Evolutionary conservation across 2,329 filamentous ascomycete species (phyloP).

Genomic region (Didymella arachidicola): DNA sequence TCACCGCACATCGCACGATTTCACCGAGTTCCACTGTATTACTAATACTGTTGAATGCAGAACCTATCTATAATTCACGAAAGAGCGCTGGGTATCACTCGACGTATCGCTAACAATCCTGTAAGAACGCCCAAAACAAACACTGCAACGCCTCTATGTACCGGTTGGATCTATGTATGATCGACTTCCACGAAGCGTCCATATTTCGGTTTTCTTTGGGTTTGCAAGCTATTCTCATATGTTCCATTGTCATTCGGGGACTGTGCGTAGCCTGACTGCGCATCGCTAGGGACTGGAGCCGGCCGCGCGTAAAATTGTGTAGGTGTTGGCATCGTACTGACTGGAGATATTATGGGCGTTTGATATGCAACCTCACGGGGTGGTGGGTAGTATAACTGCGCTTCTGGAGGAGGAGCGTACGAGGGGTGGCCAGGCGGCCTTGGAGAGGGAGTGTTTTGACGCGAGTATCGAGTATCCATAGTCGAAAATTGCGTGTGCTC

Average conservation of each 20-base stretch:
- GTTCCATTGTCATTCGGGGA: background rate
- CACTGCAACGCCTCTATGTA: conserved; percentile 8
- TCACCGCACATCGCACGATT: conserved; percentile 23
- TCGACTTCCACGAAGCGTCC: conserved; percentile 20
- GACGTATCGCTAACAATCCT: background rate
- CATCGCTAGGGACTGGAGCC: conserved; percentile 11
- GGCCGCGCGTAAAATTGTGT: conserved; percentile 49
- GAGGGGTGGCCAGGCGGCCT: conserved; percentile 25
- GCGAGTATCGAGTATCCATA: conserved; percentile 28
- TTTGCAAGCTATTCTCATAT: conserved; percentile 3
- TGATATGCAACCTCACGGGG: conserved; percentile 30
- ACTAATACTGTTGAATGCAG: conserved; percentile 12
- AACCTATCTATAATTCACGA: background rate
- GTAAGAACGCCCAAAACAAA: background rate
- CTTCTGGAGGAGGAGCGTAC: conserved; percentile 24
- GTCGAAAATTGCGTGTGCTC: conserved; percentile 32
- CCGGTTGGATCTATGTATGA: conserved; percentile 8
- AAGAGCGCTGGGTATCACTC: conserved; percentile 18
- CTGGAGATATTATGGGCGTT: conserved; percentile 24
- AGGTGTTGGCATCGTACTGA: conserved; percentile 34
- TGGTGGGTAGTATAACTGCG: conserved; percentile 42
- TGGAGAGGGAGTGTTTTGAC: conserved; percentile 37
- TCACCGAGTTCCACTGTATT: conserved; percentile 21
- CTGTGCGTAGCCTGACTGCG: background rate
- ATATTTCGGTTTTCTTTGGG: conserved; percentile 13